Evolutionary conservation across 192 early-diverging fungal species (phyloP).

Genomic region (Podila minutissima): DNA sequence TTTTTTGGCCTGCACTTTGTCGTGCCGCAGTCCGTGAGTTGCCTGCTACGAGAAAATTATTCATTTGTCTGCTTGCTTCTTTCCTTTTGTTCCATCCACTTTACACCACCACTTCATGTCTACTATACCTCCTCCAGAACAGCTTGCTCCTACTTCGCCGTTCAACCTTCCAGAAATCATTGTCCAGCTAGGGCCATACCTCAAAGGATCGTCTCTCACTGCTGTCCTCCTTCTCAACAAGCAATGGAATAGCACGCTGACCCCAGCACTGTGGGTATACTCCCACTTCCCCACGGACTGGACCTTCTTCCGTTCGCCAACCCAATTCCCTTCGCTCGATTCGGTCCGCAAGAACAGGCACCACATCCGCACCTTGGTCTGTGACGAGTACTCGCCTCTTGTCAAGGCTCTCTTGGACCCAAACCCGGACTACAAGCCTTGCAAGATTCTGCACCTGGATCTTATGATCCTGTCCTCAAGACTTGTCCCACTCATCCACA

Average conservation of each 20-base stretch:
- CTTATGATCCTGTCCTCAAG: background rate
- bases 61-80: background rate
- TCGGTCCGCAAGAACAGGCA: conserved; percentile 1
- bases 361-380: conserved; percentile 8
- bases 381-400: conserved; percentile 5
- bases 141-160: background rate
- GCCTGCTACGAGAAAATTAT: too few relatives aligned
- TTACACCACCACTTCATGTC: background rate
- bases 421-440: background rate
- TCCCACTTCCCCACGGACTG: conserved; percentile 12
- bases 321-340: background rate
- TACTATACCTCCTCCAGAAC: background rate
- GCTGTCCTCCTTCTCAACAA: conserved; percentile 12
- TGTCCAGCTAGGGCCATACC: background rate
- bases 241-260: conserved; percentile 6
- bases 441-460: conserved; percentile 3
- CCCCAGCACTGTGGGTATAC: background rate
- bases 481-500: background rate
- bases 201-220: background rate
- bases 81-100: background rate
- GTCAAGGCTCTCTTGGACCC: background rate
- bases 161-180: conserved; percentile 11
- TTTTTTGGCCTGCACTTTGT: too few relatives aligned
- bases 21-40: too few relatives aligned
- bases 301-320: background rate